Base-by-base conservation (phyloP, 1,284 basidiomycete genomes). In the Sporisorium reilianum region DNA sequence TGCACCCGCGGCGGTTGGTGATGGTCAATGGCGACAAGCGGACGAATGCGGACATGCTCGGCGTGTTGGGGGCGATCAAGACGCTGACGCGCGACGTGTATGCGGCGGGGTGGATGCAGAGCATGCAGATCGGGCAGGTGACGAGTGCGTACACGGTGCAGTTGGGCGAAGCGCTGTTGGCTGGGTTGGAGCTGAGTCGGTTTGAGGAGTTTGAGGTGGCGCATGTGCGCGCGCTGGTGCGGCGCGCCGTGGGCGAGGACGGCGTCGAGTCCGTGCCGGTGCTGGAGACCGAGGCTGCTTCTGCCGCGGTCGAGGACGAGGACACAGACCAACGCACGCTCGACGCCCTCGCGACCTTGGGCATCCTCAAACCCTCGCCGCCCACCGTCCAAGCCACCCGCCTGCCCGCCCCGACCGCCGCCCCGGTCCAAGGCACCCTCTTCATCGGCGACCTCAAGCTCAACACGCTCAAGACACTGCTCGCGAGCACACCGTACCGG, bases 101-200 rank as follows among this genome's bases (percentile, higher is more conserved):
- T 84, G 89, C 92, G 3, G 95, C 97, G 0, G 81, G 84, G 5
- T 87, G 89, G 28, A 90, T 91, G 40, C 91, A 95, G 82, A 89
- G 87, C 10, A 86, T 97, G 40, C 91, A 91, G 80, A 95, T 99
- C 72, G 97, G 97, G 44, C 95, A 98, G 85, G 93, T 97, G 77
- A 96, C 94, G 14, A 93, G 93, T 80, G 94, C 90, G 81, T 99
- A 94, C 86, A 95, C 95, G 1, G 91, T 99, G 70, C 93, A 93
- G 11, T 89, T 99, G 49, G 94, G 94, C 65, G 97, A 99, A 72
- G 90, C 92, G 76, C 87, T 97, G 66, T 86, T 97, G 72, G 88
- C 88, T 3, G 89, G 90, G 2, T 86, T 98, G 66, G 91, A 91
- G 84, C 92, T 97, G 90, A 95, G 94, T 12, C 73, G 96, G 92